Base-by-base conservation (phyloP, 2,329 filamentous ascomycete genomes). In the Colletotrichum orchidophilum region DNA sequence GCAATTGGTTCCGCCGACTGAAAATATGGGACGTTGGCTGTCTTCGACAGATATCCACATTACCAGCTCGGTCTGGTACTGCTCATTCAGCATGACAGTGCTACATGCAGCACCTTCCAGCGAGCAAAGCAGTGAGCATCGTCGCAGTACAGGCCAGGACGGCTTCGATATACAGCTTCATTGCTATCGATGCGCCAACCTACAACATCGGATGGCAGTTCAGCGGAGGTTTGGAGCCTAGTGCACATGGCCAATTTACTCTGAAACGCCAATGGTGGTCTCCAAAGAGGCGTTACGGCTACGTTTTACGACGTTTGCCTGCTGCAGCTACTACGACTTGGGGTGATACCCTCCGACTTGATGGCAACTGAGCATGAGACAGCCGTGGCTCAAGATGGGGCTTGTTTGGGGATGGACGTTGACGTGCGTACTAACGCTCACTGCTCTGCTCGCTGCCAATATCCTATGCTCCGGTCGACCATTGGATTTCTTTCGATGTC, bases 81-180 rank as follows among this genome's bases (percentile, higher is more conserved):
- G 46, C 64, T 50, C 50, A 39, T 33, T 18, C 52, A 59, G 65
- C 58, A 67, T 46, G 57, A 31, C 54, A 33, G 42, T 54, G 50
- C 58, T 33, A 59, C 35, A 65, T 66, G 63, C 42, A 70, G 62
- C 46, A 53, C 57, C 54, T 66, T 52, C 78, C 78, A 83, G 80
- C 83, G 84, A 87, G 86, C 85, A 85, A 76, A 82, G 85, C 86
- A 87, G 85, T 86, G 85, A 86, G 84, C 84, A 84, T 71, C 75
- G 79, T 76, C 74, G 76, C 75, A 75, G 72, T 66, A 76, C 39
- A 61, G 53, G 59, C 52, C 46, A 71, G 53, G 53, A 55, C 46
- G 69, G 69, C 53, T 68, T 68, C 52, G 21, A 69, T 60, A 63
- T 54, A 24, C 21, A 21, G 64, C 69, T 69, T 60, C 26, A 60